phyloP scores from a whole-genome alignment of 768 basidiomycete genomes.

The Suillus spraguei region DNA sequence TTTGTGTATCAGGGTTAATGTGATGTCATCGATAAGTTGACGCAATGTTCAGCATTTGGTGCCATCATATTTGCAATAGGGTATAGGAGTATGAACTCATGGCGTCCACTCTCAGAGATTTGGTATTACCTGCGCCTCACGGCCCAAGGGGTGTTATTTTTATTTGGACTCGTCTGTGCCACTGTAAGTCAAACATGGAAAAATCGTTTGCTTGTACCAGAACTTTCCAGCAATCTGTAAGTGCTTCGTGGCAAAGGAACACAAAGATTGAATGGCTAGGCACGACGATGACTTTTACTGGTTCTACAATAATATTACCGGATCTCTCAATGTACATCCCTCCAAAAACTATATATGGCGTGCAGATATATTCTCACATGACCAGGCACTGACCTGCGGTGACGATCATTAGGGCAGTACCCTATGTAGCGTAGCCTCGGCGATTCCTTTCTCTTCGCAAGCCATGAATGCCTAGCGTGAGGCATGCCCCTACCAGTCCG shows the following conservation, averaged over 20 bases:
- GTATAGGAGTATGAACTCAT: background rate
- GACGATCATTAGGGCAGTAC: no score
- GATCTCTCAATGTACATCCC: no score
- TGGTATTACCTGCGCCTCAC: conserved; percentile 31
- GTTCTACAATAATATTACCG: no score
- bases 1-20: background rate
- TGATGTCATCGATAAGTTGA: background rate
- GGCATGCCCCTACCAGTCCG: no score
- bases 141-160: no score
- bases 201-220: background rate
- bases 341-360: no score
- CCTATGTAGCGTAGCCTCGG: no score
- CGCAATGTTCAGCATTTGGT: background rate
- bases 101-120: conserved; percentile 31
- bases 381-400: no score
- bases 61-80: background rate
- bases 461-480: no score
- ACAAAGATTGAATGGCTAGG: background rate
- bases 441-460: no score
- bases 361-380: no score
- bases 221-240: background rate
- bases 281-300: background rate
- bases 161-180: conserved; percentile 32
- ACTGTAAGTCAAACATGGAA: background rate
- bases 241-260: background rate